Evolutionary conservation across 2,329 filamentous ascomycete genomes (phyloP).

Genomic region (Karstenula rhodostoma): DNA sequence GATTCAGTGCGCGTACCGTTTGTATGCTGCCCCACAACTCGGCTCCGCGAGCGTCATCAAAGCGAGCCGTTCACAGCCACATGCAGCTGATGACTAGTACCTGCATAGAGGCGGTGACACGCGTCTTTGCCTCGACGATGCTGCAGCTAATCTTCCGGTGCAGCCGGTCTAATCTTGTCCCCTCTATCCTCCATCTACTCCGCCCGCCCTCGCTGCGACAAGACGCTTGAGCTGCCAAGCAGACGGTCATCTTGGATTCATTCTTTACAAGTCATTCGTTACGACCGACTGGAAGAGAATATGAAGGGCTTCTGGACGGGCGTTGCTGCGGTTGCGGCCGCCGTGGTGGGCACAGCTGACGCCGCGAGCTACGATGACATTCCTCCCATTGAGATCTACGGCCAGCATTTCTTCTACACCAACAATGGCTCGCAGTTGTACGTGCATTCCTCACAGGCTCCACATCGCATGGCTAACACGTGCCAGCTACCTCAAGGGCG

Average conservation of each 20-base stretch:
- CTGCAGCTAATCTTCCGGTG: background rate
- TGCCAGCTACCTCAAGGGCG: constrained; percentile 79
- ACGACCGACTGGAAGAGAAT: background rate
- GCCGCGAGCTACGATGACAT: constrained; percentile 45
- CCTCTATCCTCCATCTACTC: background rate
- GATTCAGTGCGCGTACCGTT: constrained; percentile 6
- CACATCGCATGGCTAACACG: constrained; percentile 17
- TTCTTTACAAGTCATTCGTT: constrained; percentile 16
- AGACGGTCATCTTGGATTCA: background rate
- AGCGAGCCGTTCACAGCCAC: constrained; percentile 3
- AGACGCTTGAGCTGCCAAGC: background rate
- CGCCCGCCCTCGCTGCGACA: background rate
- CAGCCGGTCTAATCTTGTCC: background rate
- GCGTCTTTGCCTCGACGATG: constrained; percentile 2
- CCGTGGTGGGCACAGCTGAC: constrained; percentile 24
- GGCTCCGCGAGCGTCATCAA: background rate
- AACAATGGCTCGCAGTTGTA: constrained; percentile 77
- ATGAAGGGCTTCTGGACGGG: constrained; percentile 16
- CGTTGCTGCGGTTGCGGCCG: constrained; percentile 22
- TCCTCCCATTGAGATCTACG: constrained; percentile 56
- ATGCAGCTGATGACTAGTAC: constrained; percentile 6
- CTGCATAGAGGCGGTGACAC: constrained; percentile 11
- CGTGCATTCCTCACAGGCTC: constrained; percentile 9
- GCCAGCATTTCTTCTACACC: constrained; percentile 89
- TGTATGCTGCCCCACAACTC: constrained; percentile 5